Conservation (phyloP, 495 filamentous ascomycete species). For the Staphylotrichum longicolle region DNA sequence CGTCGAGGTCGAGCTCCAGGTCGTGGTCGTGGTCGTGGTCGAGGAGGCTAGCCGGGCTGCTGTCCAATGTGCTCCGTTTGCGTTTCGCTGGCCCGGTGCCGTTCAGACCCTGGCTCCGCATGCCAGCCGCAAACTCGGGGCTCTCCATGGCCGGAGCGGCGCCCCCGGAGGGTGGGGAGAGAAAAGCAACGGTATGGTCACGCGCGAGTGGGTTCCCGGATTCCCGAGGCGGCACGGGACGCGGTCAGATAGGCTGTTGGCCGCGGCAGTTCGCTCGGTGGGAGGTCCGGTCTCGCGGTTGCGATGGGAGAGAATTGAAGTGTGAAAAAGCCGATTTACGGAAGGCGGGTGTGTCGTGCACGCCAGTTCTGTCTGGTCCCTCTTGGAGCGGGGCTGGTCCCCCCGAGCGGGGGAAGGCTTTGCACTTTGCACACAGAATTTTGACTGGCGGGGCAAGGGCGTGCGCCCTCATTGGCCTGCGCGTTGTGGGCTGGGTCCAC, state of each 20-base stretch:
- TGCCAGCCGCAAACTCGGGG: constrained; percentile 37
- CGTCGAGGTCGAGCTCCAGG: constrained; percentile 60
- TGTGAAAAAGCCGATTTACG: constrained; percentile 36
- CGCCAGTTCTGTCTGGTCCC: constrained; percentile 4
- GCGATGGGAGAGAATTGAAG: constrained; percentile 31
- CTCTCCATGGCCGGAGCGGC: constrained; percentile 30
- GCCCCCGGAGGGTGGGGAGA: constrained; percentile 17
- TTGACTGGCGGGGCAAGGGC: background rate
- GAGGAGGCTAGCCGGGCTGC: constrained; percentile 63
- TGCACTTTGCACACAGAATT: constrained; percentile 6
- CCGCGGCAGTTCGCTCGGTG: constrained; percentile 28
- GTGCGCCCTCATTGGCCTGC: no score
- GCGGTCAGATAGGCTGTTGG: constrained; percentile 29
- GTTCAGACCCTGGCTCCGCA: constrained; percentile 43
- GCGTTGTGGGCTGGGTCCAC: background rate
- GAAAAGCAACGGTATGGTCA: constrained; percentile 13
- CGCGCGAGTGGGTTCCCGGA: constrained; percentile 23
- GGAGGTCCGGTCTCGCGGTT: constrained; percentile 40
- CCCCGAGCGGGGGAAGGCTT: constrained; percentile 6
- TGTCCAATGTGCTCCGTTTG: constrained; percentile 54
- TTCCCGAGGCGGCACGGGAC: constrained; percentile 30
- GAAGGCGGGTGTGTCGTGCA: constrained; percentile 25
- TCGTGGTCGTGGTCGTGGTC: constrained; percentile 64
- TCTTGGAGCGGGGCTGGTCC: constrained; percentile 13
- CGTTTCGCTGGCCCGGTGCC: constrained; percentile 42